Percentiles rank a stretch among this genome's conserved stretches.
These are phyloP conservation scores for Acanthochlamys bracteata DNA, from an alignment of 106 monocot species.

Conservation along the genomic window DNA sequence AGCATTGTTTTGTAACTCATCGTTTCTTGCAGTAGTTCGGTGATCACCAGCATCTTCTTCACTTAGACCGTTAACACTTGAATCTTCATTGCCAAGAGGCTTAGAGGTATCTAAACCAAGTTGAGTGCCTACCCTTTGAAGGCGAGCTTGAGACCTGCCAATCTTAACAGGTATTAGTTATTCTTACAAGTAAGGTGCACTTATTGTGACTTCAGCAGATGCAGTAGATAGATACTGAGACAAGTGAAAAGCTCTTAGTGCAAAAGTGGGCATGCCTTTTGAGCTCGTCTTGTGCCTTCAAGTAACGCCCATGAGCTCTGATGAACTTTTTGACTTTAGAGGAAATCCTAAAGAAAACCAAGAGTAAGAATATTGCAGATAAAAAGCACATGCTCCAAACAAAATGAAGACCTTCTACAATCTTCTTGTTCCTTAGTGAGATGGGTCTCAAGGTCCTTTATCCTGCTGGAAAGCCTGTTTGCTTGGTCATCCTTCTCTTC, in stretches of 20 bases:
- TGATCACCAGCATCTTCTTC: slow-evolving; percentile 26
- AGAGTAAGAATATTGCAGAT: neutral
- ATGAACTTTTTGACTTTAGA: slow-evolving; percentile 45
- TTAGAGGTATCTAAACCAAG: slow-evolving; percentile 36
- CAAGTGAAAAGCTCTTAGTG: no score
- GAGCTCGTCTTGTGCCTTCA: slow-evolving; percentile 53
- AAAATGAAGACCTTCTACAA: slow-evolving; percentile 42
- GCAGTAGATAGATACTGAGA: no score
- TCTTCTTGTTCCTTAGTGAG: slow-evolving; percentile 55
- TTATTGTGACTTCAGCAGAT: neutral
- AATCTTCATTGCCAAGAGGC: slow-evolving; percentile 33
- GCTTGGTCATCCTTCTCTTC: slow-evolving; percentile 50
- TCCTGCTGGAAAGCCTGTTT: slow-evolving; percentile 30
- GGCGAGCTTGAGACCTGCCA: slow-evolving; percentile 40
- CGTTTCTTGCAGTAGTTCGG: slow-evolving; percentile 16
- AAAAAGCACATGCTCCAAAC: neutral
- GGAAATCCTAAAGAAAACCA: slow-evolving; percentile 27
- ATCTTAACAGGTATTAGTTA: neutral
- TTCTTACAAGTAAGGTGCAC: neutral
- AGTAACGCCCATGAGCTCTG: slow-evolving; percentile 47
- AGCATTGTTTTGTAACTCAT: slow-evolving; percentile 17
- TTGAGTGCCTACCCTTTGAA: slow-evolving; percentile 31
- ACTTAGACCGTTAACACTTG: slow-evolving; percentile 35
- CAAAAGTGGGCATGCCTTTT: slow-evolving; percentile 25
- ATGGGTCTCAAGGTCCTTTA: slow-evolving; percentile 52